phyloP scores from a whole-genome alignment of 1,284 basidiomycete species.

The Violaceomyces palustris region DNA sequence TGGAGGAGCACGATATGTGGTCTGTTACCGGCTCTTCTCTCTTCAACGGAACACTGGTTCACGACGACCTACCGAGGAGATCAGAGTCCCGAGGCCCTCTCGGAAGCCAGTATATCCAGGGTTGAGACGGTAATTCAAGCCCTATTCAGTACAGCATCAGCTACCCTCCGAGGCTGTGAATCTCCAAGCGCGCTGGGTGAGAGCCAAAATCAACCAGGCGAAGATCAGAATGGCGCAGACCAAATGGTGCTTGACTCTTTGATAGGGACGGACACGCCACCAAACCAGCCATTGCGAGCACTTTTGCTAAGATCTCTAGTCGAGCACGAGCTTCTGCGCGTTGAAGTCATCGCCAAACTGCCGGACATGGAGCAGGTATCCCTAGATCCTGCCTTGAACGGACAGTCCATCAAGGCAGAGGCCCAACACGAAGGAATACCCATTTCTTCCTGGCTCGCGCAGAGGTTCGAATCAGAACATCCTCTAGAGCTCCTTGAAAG shows the following conservation, averaged over 20 bases:
- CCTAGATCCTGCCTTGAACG: no score
- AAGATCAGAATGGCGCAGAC: no score
- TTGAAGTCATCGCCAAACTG: constrained; percentile 27
- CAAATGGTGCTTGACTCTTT: constrained; percentile 9
- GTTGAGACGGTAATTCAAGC: no score
- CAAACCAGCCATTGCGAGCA: constrained; percentile 21
- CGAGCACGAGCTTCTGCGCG: constrained; percentile 20
- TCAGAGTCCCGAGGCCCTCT: no score
- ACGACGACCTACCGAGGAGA: no score
- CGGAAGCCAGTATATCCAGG: no score
- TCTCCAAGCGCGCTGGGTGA: no score
- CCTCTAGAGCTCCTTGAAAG: constrained; percentile 16
- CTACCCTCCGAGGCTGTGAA: no score
- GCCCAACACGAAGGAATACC: constrained; percentile 22
- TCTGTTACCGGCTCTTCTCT: constrained; percentile 22
- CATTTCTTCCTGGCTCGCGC: constrained; percentile 16
- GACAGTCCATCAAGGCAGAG: constrained; percentile 23
- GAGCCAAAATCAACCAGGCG: no score
- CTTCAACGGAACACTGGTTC: no score
- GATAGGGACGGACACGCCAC: constrained; percentile 14
- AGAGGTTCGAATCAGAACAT: constrained; percentile 16
- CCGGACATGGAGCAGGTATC: constrained; percentile 28
- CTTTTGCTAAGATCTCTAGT: constrained; percentile 24
- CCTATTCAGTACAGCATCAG: no score
- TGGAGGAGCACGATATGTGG: constrained; percentile 28